Evolutionary conservation across 257 asterid genomes (phyloP).

Genomic region (Przewalskia tangutica): DNA sequence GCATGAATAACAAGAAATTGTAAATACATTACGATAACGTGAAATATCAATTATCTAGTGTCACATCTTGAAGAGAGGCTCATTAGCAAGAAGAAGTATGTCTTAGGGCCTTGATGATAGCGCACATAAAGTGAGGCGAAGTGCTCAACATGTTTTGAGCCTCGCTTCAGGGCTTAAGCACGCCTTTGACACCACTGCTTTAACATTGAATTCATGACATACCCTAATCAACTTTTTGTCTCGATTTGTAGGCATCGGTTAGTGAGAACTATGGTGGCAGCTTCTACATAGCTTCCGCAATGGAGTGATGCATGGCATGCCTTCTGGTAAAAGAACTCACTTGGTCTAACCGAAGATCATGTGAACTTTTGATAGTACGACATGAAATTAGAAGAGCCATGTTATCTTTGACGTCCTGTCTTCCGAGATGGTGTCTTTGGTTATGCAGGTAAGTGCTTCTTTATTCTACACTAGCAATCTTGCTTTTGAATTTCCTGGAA

Average conservation of each 20-base stretch:
- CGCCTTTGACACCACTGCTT: too few species aligned
- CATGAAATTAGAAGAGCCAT: background rate
- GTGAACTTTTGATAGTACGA: background rate
- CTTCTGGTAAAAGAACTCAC: background rate
- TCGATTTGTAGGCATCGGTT: constrained; percentile 47
- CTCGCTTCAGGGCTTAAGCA: too few species aligned
- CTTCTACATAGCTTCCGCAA: constrained; percentile 29
- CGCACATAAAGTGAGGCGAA: too few species aligned
- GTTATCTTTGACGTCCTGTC: background rate
- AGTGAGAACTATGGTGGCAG: constrained; percentile 73
- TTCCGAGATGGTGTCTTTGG: background rate
- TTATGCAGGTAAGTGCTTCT: background rate
- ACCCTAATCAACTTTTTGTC: background rate
- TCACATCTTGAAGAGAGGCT: too few species aligned
- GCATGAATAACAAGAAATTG: too few species aligned
- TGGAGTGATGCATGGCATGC: constrained; percentile 13
- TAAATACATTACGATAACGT: too few species aligned
- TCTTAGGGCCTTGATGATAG: too few species aligned
- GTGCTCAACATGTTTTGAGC: too few species aligned
- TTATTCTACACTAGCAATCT: background rate
- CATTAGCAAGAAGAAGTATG: too few species aligned
- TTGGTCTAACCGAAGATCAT: background rate
- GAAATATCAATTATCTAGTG: too few species aligned
- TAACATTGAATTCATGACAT: background rate
- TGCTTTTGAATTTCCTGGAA: background rate